Evolutionary conservation across 2,329 filamentous ascomycete species (phyloP).

Genomic region (Fusarium phyllophilum): DNA sequence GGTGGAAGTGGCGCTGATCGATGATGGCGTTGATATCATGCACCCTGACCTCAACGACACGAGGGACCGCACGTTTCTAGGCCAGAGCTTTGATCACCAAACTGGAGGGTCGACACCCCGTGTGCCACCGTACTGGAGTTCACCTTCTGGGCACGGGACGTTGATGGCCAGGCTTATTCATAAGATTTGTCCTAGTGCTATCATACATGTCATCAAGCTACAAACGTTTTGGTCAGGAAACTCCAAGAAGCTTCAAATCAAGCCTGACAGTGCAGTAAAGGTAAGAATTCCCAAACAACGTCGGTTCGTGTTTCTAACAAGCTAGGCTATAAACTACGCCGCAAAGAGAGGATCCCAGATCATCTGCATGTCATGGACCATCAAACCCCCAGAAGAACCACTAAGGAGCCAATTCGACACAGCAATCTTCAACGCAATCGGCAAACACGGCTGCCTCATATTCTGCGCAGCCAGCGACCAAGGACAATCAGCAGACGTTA

Average conservation of each 20-base stretch:
- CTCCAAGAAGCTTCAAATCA: neutral
- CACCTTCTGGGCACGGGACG: neutral
- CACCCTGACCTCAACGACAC: neutral
- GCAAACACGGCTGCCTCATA: neutral
- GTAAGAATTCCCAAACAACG: neutral
- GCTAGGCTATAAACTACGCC: neutral
- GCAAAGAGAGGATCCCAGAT: neutral
- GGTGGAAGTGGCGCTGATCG: neutral
- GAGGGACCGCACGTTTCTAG: neutral
- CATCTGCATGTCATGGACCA: neutral
- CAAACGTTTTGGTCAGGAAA: neutral
- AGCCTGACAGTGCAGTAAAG: neutral
- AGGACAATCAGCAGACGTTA: conserved; percentile 4
- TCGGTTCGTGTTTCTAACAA: neutral
- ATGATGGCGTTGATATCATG: neutral
- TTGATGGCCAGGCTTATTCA: neutral
- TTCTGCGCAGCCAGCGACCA: neutral
- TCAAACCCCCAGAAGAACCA: neutral
- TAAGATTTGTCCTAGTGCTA: neutral
- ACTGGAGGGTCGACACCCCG: neutral
- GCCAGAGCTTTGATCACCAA: neutral
- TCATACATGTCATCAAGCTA: neutral
- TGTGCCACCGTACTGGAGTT: neutral
- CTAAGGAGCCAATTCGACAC: neutral
- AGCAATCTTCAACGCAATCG: neutral